Conservation (phyloP, 768 basidiomycete species). For the Fomitopsis serialis region DNA sequence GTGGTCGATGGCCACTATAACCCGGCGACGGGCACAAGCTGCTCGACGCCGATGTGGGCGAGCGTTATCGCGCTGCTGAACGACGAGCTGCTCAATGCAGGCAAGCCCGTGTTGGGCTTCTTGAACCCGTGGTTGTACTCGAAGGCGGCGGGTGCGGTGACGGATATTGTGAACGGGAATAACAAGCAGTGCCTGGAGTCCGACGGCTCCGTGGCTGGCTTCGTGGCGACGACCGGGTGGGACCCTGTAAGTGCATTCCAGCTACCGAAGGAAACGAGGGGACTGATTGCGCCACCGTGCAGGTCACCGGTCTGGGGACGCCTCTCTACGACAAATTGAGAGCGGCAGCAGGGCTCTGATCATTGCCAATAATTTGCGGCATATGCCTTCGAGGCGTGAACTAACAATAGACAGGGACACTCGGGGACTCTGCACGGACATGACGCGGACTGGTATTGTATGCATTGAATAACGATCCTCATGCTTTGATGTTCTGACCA, state of each 20-base stretch:
- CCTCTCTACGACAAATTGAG: not conserved
- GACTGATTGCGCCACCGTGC: not conserved
- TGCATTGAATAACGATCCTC: no score
- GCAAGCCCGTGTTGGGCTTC: conserved; percentile 28
- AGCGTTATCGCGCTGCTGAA: conserved; percentile 29
- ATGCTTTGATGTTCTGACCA: no score
- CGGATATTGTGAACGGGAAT: conserved; percentile 27
- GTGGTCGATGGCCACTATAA: conserved; percentile 27
- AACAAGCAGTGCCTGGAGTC: conserved; percentile 13
- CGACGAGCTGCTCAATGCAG: conserved; percentile 23
- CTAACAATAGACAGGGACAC: no score
- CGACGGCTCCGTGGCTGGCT: conserved; percentile 20
- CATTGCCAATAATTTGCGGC: no score
- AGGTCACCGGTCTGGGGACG: not conserved
- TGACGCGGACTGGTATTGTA: no score
- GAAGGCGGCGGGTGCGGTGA: conserved; percentile 18
- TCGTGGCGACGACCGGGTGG: conserved; percentile 23
- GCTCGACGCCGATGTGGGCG: conserved; percentile 29
- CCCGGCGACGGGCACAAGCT: conserved; percentile 33
- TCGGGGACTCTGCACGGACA: no score
- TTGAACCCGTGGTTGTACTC: conserved; percentile 21
- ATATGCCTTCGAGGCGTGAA: no score
- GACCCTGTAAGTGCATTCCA: conserved; percentile 20
- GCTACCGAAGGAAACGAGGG: not conserved
- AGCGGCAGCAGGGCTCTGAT: not conserved